Evolutionary conservation across 1,139 yeast species (phyloP).

Genomic region (Yamadazyma epiphylla): DNA sequence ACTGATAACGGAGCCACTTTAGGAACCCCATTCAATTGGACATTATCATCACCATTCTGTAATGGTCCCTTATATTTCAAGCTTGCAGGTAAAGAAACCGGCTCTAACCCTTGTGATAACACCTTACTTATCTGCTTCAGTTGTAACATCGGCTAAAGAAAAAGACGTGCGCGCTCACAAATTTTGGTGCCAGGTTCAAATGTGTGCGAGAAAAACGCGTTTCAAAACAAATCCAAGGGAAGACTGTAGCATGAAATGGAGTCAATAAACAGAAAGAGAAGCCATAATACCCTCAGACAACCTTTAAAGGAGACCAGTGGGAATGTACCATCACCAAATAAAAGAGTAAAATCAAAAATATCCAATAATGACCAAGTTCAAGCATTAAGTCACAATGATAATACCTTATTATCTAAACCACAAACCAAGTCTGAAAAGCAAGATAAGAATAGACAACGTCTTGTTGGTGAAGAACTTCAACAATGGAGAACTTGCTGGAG

Average conservation of each 20-base stretch:
- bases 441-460: conserved; percentile 16
- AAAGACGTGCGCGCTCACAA: conserved; percentile 1
- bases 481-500: conserved; percentile 87
- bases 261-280: conserved; percentile 8
- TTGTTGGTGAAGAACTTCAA: conserved; percentile 50
- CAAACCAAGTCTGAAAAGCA: conserved; percentile 7
- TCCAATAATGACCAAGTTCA: conserved; percentile 2
- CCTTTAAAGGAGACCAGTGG: conserved; percentile 43
- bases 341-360: conserved; percentile 23
- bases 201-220: conserved; percentile 1
- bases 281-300: conserved; percentile 19
- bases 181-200: too few species aligned
- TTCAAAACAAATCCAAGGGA: conserved; percentile 2
- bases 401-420: background rate
- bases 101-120: conserved; percentile 37
- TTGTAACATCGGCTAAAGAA: conserved; percentile 37
- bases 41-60: conserved; percentile 2
- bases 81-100: conserved; percentile 10
- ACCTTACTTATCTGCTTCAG: conserved; percentile 42
- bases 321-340: conserved; percentile 40
- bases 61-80: conserved; percentile 9
- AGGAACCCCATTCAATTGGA: conserved; percentile 3
- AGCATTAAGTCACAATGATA: background rate
- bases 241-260: conserved; percentile 8
- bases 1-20: conserved; percentile 30